These are phyloP conservation scores for Hygrocybe punicea DNA, from an alignment of 768 basidiomycete genomes.

Conservation along the genomic window DNA sequence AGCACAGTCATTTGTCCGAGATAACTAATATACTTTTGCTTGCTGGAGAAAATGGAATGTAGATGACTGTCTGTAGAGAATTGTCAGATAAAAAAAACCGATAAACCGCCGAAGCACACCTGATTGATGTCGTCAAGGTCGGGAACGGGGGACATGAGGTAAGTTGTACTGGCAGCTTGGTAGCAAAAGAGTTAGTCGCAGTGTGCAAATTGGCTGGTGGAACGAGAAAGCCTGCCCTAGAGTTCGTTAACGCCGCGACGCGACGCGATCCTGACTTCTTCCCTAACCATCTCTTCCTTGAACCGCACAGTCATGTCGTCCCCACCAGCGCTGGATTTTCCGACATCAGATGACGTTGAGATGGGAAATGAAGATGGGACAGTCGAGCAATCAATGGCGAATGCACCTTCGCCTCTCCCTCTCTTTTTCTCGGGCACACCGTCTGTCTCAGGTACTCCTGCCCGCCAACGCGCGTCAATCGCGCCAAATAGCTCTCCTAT, in stretches of 20 bases:
- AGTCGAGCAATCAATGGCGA: slow-evolving; percentile 38
- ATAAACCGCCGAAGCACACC: not conserved
- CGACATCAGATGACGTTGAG: slow-evolving; percentile 59
- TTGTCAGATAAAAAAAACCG: not conserved
- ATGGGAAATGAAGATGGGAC: slow-evolving; percentile 42
- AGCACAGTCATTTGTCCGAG: not conserved
- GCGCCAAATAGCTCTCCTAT: slow-evolving; percentile 48
- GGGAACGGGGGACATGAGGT: not conserved
- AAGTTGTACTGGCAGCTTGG: no score
- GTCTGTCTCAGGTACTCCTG: slow-evolving; percentile 50
- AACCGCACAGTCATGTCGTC: slow-evolving; percentile 50
- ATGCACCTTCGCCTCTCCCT: slow-evolving; percentile 42
- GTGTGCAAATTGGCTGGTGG: not conserved
- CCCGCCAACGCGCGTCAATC: slow-evolving; percentile 36
- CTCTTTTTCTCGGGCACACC: slow-evolving; percentile 57
- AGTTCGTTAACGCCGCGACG: slow-evolving; percentile 2
- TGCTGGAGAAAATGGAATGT: slow-evolving; percentile 10
- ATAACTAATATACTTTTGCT: not conserved
- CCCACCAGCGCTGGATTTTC: slow-evolving; percentile 61
- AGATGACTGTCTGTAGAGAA: slow-evolving; percentile 7
- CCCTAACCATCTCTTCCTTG: slow-evolving; percentile 45
- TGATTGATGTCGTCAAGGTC: slow-evolving; percentile 10
- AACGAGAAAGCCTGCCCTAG: slow-evolving; percentile 2
- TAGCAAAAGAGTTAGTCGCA: no score
- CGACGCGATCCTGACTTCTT: slow-evolving; percentile 39